These are phyloP conservation scores for Pyrenophora graminea DNA, from an alignment of 2,329 filamentous ascomycete genomes.

Conservation along the genomic window DNA sequence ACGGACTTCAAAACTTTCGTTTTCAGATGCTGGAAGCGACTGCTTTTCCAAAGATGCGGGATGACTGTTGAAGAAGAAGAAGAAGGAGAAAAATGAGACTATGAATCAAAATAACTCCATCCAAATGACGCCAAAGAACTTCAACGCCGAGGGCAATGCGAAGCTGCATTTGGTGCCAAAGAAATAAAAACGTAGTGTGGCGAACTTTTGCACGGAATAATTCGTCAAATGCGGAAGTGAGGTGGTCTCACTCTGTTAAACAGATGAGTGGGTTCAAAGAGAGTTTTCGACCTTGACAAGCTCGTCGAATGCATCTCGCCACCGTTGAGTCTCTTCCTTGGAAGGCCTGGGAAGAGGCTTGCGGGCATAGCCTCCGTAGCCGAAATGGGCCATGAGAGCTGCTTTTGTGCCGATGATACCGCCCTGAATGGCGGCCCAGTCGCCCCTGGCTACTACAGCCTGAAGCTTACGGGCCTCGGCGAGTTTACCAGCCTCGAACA, in stretches of 20 bases:
- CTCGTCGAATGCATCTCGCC: conserved; percentile 52
- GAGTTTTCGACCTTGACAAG: conserved; percentile 50
- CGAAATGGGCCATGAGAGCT: conserved; percentile 64
- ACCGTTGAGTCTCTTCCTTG: conserved; percentile 47
- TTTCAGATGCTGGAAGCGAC: conserved; percentile 14
- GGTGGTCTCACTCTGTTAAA: no score
- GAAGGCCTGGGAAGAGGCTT: conserved; percentile 60
- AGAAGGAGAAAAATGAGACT: neutral
- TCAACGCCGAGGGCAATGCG: conserved; percentile 37
- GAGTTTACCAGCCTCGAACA: conserved; percentile 64
- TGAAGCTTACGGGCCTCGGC: conserved; percentile 67
- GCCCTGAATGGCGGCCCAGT: conserved; percentile 71
- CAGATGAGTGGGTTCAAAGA: conserved; percentile 20
- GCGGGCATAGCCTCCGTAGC: conserved; percentile 67
- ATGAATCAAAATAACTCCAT: conserved; percentile 26
- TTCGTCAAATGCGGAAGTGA: no score
- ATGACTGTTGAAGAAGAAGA: conserved; percentile 15
- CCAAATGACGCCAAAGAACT: conserved; percentile 22
- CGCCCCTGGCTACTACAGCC: conserved; percentile 66
- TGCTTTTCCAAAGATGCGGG: no score
- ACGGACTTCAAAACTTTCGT: conserved; percentile 14
- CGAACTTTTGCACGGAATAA: neutral
- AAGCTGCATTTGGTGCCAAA: conserved; percentile 10
- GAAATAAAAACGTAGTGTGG: neutral
- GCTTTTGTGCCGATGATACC: conserved; percentile 72